Conservation (phyloP, 108 stramenopile genomes). For the Skeletonema tropicum region DNA sequence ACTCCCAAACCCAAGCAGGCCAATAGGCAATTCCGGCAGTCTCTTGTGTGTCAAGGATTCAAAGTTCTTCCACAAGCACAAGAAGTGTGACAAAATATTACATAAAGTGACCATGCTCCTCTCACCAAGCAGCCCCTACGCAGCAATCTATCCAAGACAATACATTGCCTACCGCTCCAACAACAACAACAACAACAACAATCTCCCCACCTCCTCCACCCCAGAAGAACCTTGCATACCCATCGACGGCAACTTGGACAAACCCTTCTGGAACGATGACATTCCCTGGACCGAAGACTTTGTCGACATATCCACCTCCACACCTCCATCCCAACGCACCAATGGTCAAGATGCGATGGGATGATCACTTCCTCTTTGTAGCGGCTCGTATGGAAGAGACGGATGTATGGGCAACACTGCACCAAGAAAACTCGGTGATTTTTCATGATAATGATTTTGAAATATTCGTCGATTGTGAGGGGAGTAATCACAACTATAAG, state of each 20-base stretch:
- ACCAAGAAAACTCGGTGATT: slow-evolving; percentile 80
- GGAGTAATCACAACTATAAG: slow-evolving; percentile 79
- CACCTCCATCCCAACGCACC: slow-evolving; percentile 55
- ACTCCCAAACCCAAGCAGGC: no score
- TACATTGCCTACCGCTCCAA: slow-evolving; percentile 50
- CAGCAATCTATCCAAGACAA: slow-evolving; percentile 43
- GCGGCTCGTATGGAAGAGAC: slow-evolving; percentile 25
- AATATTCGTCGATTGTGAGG: slow-evolving; percentile 84
- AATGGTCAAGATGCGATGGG: slow-evolving; percentile 82
- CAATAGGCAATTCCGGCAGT: no score
- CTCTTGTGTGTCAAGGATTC: no score
- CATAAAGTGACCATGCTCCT: no score
- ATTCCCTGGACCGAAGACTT: slow-evolving; percentile 76
- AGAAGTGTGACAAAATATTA: no score
- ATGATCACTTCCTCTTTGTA: slow-evolving; percentile 80
- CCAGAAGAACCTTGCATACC: slow-evolving; percentile 16
- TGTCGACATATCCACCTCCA: slow-evolving; percentile 74
- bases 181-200: neutral
- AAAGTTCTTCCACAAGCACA: no score
- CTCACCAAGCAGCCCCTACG: slow-evolving; percentile 25
- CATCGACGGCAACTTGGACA: slow-evolving; percentile 77
- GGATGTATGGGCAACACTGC: slow-evolving; percentile 52
- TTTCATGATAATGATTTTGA: slow-evolving; percentile 85
- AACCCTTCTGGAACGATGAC: slow-evolving; percentile 60
- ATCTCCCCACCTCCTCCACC: neutral